Evolutionary conservation across 192 early-diverging fungal species (phyloP).

Genomic region (Rhizophagus prolifer): DNA sequence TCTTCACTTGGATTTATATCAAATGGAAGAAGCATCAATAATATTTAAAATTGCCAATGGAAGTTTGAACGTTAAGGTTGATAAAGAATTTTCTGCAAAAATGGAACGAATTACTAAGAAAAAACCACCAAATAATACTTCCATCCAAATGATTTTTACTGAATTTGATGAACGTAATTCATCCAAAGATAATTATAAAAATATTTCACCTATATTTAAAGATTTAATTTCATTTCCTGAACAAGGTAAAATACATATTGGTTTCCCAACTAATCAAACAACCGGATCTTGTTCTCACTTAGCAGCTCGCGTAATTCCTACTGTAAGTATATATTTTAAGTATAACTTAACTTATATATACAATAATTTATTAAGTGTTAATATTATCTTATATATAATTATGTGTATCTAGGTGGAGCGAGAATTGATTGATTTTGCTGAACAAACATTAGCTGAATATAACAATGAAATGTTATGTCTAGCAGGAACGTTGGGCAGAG

Average conservation of each 20-base stretch:
- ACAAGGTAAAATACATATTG: conserved; percentile 86
- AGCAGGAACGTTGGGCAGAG: conserved; percentile 69
- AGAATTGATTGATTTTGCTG: conserved; percentile 87
- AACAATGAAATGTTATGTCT: conserved; percentile 76
- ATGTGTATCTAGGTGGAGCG: conserved; percentile 49
- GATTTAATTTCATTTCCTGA: conserved; percentile 70
- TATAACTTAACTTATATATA: no score
- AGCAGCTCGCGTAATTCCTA: conserved; percentile 83
- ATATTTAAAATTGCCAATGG: conserved; percentile 70
- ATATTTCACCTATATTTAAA: conserved; percentile 56
- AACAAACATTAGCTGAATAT: conserved; percentile 74
- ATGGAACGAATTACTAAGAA: conserved; percentile 92
- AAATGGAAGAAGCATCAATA: conserved; percentile 48
- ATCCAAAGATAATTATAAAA: conserved; percentile 26
- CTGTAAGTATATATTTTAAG: conserved; percentile 44
- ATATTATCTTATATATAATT: no score
- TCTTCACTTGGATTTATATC: neutral
- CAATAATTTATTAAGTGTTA: no score
- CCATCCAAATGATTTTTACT: conserved; percentile 68
- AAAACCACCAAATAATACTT: conserved; percentile 67
- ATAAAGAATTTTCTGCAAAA: conserved; percentile 56
- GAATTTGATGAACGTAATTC: conserved; percentile 72
- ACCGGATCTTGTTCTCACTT: conserved; percentile 79
- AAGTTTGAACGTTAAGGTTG: conserved; percentile 53
- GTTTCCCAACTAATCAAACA: conserved; percentile 89